A percentile compares a stretch with the other conserved stretches of the same genome.
These are phyloP conservation scores for Nemania abortiva DNA, from an alignment of 2,329 filamentous ascomycete genomes.

Conservation along the genomic window DNA sequence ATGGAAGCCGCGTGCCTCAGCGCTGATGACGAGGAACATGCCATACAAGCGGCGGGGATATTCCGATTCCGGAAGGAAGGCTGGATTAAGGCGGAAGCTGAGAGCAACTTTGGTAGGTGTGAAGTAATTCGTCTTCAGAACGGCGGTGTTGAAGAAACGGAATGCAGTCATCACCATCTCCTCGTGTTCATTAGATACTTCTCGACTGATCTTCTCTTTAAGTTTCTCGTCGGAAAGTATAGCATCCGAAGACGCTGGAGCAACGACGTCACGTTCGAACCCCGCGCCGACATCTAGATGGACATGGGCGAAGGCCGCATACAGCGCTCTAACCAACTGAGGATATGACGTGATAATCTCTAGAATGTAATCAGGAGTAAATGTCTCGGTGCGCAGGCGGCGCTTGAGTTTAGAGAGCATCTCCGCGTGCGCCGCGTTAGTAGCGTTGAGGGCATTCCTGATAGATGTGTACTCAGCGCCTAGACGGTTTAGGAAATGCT, in stretches of 20 bases:
- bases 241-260: constrained; percentile 69
- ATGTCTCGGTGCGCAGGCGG: constrained; percentile 93
- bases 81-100: constrained; percentile 92
- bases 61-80: constrained; percentile 89
- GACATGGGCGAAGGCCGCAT: constrained; percentile 89
- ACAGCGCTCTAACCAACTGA: constrained; percentile 85
- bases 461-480: constrained; percentile 92
- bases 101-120: constrained; percentile 98
- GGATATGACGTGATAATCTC: constrained; percentile 97
- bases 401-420: constrained; percentile 95
- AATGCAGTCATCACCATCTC: constrained; percentile 98
- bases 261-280: constrained; percentile 63
- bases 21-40: constrained; percentile 98
- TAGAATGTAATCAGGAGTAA: constrained; percentile 96
- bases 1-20: constrained; percentile 97
- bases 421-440: constrained; percentile 86
- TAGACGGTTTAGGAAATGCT: constrained; percentile 96
- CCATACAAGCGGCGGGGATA: constrained; percentile 95
- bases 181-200: constrained; percentile 93
- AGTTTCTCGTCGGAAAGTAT: constrained; percentile 81
- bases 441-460: constrained; percentile 80
- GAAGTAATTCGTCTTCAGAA: constrained; percentile 97
- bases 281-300: constrained; percentile 73
- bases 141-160: constrained; percentile 91
- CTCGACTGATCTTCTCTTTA: constrained; percentile 80